Conservation (phyloP, 1,284 basidiomycete genomes). For the Moesziomyces sp. region DNA sequence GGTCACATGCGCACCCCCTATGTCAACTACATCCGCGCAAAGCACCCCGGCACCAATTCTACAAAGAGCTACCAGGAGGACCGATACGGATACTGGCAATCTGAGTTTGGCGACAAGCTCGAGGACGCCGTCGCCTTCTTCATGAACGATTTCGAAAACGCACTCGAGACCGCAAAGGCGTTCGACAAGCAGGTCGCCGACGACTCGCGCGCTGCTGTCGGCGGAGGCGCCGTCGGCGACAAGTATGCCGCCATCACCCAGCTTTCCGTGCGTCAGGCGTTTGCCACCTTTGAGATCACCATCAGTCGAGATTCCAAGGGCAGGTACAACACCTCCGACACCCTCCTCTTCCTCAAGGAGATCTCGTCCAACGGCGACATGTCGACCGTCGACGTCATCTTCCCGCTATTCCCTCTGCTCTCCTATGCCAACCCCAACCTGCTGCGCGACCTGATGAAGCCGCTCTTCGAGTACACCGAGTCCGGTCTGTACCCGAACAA, state of each 20-base stretch:
- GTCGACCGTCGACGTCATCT: slow-evolving; percentile 65
- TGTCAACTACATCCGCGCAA: slow-evolving; percentile 59
- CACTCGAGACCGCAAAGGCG: slow-evolving; percentile 70
- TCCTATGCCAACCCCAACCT: slow-evolving; percentile 71
- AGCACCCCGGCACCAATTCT: slow-evolving; percentile 35
- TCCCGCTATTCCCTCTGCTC: slow-evolving; percentile 71
- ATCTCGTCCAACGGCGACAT: slow-evolving; percentile 67
- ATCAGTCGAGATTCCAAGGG: slow-evolving; percentile 48
- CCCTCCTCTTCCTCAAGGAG: slow-evolving; percentile 67
- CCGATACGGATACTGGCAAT: slow-evolving; percentile 64
- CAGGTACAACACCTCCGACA: slow-evolving; percentile 64
- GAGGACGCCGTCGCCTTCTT: slow-evolving; percentile 68
- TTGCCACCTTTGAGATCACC: slow-evolving; percentile 64
- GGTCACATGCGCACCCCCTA: slow-evolving; percentile 61
- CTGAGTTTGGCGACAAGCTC: slow-evolving; percentile 50
- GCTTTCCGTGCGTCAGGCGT: slow-evolving; percentile 61
- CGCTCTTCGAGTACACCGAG: slow-evolving; percentile 72
- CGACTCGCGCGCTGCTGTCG: slow-evolving; percentile 57
- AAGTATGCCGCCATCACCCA: slow-evolving; percentile 64
- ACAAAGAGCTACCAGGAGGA: slow-evolving; percentile 59
- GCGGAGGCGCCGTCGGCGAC: slow-evolving; percentile 58
- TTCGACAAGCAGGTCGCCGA: slow-evolving; percentile 59
- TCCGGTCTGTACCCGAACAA: slow-evolving; percentile 67
- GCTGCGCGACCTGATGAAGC: slow-evolving; percentile 73
- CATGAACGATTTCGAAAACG: slow-evolving; percentile 77